These are phyloP conservation scores for Brettanomyces nanus DNA, from an alignment of 805 yeast species.

Conservation along the genomic window DNA sequence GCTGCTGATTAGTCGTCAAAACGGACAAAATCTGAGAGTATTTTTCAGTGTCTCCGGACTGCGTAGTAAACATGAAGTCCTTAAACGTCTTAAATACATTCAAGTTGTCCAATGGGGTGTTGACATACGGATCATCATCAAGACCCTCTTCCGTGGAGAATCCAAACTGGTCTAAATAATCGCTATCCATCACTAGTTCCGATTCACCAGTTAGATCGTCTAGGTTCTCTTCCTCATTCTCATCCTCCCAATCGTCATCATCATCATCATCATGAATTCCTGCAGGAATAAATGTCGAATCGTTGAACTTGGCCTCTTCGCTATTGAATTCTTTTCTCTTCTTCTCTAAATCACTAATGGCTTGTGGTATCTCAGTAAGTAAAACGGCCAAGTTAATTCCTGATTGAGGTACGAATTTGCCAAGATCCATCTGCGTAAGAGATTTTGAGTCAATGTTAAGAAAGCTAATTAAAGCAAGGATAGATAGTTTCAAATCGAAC, in stretches of 20 bases:
- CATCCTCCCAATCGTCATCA: slow-evolving; percentile 19
- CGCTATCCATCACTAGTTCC: slow-evolving; percentile 15
- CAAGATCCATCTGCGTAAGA: slow-evolving; percentile 20
- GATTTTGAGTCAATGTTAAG: slow-evolving; percentile 20
- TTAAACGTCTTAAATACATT: slow-evolving; percentile 66
- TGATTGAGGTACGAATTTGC: slow-evolving; percentile 35
- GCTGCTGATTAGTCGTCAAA: slow-evolving; percentile 19
- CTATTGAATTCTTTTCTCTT: slow-evolving; percentile 47
- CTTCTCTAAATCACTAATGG: slow-evolving; percentile 57
- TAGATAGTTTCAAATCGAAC: slow-evolving; percentile 70
- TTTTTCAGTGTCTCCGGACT: slow-evolving; percentile 33
- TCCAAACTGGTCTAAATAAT: slow-evolving; percentile 2
- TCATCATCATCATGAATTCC: slow-evolving; percentile 17
- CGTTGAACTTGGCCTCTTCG: slow-evolving; percentile 15
- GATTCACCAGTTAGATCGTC: slow-evolving; percentile 26
- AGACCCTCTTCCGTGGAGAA: slow-evolving; percentile 51
- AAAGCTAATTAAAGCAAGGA: slow-evolving; percentile 57
- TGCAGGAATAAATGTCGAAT: slow-evolving; percentile 8
- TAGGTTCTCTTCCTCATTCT: slow-evolving; percentile 23
- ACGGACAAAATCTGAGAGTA: slow-evolving; percentile 16
- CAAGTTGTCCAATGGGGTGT: slow-evolving; percentile 69
- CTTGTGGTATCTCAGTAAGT: slow-evolving; percentile 59
- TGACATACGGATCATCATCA: slow-evolving; percentile 74
- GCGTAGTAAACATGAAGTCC: slow-evolving; percentile 40
- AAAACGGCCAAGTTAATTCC: slow-evolving; percentile 44